phyloP scores from a whole-genome alignment of 1,139 yeast genomes.

The Blastobotrys petasosporus region DNA sequence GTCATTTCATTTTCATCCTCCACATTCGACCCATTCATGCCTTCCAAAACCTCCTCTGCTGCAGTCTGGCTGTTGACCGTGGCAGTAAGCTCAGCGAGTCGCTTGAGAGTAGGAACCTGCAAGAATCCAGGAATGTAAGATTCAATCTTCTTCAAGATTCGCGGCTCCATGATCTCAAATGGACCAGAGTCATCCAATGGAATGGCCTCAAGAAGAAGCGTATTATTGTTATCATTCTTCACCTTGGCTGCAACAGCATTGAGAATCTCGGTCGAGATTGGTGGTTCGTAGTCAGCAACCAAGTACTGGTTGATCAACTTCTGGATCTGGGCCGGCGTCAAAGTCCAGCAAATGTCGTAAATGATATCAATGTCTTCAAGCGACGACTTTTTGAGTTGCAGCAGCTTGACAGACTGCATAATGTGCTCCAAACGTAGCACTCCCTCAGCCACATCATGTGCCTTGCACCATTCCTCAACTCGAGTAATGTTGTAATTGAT shows the following conservation, averaged over 20 bases:
- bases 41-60: slow-evolving; percentile 14
- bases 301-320: slow-evolving; percentile 83
- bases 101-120: slow-evolving; percentile 79
- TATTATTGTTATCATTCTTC: slow-evolving; percentile 42
- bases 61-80: slow-evolving; percentile 25
- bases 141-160: slow-evolving; percentile 85
- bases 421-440: slow-evolving; percentile 82
- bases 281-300: slow-evolving; percentile 93
- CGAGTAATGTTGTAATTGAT: slow-evolving; percentile 94
- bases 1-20: no score
- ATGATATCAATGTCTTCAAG: slow-evolving; percentile 87
- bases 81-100: slow-evolving; percentile 86
- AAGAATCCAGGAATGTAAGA: slow-evolving; percentile 96
- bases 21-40: neutral
- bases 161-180: slow-evolving; percentile 76
- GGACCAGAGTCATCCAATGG: slow-evolving; percentile 66
- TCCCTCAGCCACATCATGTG: slow-evolving; percentile 88
- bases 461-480: slow-evolving; percentile 97
- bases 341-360: slow-evolving; percentile 90
- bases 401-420: slow-evolving; percentile 86
- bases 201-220: slow-evolving; percentile 48
- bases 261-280: slow-evolving; percentile 78
- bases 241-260: slow-evolving; percentile 83
- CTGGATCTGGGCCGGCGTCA: slow-evolving; percentile 92
- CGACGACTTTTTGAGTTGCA: slow-evolving; percentile 87